Evolutionary conservation across 345 rosid species (phyloP), one percentile per base, ranked within the genome.

Genomic region (Sonneratia caseolaris): DNA sequence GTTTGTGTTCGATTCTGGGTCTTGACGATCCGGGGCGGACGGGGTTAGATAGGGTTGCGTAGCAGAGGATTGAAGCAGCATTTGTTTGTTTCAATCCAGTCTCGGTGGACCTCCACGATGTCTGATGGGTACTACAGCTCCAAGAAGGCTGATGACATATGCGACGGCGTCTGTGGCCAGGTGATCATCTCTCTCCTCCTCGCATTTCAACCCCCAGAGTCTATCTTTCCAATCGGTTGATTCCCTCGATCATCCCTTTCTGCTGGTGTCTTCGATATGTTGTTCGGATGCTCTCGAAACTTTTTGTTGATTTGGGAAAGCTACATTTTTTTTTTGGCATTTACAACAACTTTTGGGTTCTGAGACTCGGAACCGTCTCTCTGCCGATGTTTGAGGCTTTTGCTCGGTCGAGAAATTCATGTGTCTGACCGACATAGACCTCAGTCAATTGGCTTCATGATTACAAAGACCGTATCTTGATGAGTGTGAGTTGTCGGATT

Each of bases 61-160:
- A 40, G 51, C 70, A 15, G 48, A 12, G 47, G 53, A 68, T 68
- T 68, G 53, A 43, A 21, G 70, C 70, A n/a, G 70, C 70, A 68
- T 42, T 68, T 42, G 35, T 68, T 40, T 66, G 48, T 48, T 21
- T 55, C 37, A 40, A 43, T 59, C 11, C 36, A 40, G 24, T 14
- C 68, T 49, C 64, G 5, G 47, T 10, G 24, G 40, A 47, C 19
- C 22, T 18, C 51, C 85, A 82, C 72, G 87, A 91, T 91, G 97
- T 74, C 85, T 51, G 89, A 84, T 72, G 92, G 88, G 65, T 86
- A 88, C 74, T 87, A 79, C 76, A 87, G 73, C 83, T 93, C 92
- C 51, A 93, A 93, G 91, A 93, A 93, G 81, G 85, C 97, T 66
- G 97, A 91, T 79, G 97, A 84, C 81, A 78, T 87, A 5, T 89